Evolutionary conservation across 1,139 yeast species (phyloP).

Genomic region (Zygosaccharomyces sapae): DNA sequence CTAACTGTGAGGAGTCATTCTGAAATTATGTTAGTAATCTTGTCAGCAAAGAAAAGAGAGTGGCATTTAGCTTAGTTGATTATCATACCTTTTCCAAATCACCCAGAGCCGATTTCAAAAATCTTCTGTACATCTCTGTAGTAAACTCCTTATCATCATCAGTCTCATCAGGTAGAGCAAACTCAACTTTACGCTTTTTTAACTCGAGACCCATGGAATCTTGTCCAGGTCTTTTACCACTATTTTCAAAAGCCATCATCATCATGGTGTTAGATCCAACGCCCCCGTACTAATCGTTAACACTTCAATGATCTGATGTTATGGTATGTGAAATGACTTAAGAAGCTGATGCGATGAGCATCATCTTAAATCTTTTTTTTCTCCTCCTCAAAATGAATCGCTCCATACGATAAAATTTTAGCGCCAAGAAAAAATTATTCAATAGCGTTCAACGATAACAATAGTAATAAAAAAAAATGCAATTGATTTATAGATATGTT

Average conservation of each 20-base stretch:
- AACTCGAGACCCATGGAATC: slow-evolving; percentile 17
- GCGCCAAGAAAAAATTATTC: background rate
- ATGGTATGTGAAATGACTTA: background rate
- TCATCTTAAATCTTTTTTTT: slow-evolving; percentile 14
- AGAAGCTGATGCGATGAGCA: slow-evolving; percentile 11
- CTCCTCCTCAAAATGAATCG: slow-evolving; percentile 7
- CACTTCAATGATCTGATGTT: background rate
- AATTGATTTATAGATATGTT: background rate
- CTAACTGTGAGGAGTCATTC: slow-evolving; percentile 44
- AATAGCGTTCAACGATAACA: background rate
- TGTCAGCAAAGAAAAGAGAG: slow-evolving; percentile 9
- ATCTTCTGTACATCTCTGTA: slow-evolving; percentile 56
- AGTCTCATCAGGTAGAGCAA: slow-evolving; percentile 24
- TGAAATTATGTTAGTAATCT: slow-evolving; percentile 13
- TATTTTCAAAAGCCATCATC: slow-evolving; percentile 36
- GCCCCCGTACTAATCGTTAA: background rate
- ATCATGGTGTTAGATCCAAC: slow-evolving; percentile 1
- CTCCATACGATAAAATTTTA: background rate
- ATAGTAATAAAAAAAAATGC: background rate
- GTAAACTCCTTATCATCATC: slow-evolving; percentile 26
- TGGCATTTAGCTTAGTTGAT: slow-evolving; percentile 9
- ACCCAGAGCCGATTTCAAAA: slow-evolving; percentile 65
- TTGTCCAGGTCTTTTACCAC: slow-evolving; percentile 26
- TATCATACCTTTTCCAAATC: slow-evolving; percentile 57
- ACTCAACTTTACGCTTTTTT: slow-evolving; percentile 35